These are phyloP conservation scores for Ascochyta fabae DNA, from an alignment of 2,329 filamentous ascomycete genomes.

Conservation along the genomic window DNA sequence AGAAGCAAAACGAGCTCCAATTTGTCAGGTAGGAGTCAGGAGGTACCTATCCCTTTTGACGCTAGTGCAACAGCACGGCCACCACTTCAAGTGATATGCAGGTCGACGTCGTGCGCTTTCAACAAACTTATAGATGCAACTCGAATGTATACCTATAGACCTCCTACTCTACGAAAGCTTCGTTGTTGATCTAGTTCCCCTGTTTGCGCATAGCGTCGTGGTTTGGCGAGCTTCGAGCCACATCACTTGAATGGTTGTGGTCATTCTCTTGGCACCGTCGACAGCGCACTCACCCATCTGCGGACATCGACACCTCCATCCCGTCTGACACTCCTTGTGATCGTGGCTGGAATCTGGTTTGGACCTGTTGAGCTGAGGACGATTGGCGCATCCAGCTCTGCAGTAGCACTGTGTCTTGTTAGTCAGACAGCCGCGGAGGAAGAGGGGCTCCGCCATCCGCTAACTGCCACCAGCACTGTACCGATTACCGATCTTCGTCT, in stretches of 20 bases:
- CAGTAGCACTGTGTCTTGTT: slow-evolving; percentile 27
- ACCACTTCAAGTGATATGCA: slow-evolving; percentile 35
- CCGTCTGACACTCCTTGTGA: slow-evolving; percentile 8
- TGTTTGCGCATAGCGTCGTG: slow-evolving; percentile 25
- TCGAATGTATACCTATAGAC: neutral
- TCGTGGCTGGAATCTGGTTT: slow-evolving; percentile 9
- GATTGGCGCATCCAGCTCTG: slow-evolving; percentile 12
- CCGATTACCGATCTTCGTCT: slow-evolving; percentile 25
- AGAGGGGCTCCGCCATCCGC: slow-evolving; percentile 42
- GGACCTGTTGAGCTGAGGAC: slow-evolving; percentile 19
- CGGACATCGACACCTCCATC: slow-evolving; percentile 19
- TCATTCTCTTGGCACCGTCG: slow-evolving; percentile 43
- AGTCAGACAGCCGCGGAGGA: slow-evolving; percentile 33
- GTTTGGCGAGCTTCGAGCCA: slow-evolving; percentile 40
- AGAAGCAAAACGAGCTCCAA: slow-evolving; percentile 1
- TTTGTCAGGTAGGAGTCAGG: slow-evolving; percentile 23
- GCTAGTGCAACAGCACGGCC: slow-evolving; percentile 42
- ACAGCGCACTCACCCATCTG: slow-evolving; percentile 42
- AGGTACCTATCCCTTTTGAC: slow-evolving; percentile 44
- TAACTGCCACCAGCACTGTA: slow-evolving; percentile 43
- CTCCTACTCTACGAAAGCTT: slow-evolving; percentile 4
- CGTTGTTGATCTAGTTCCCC: slow-evolving; percentile 9
- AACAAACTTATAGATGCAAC: slow-evolving; percentile 20
- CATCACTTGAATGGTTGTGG: slow-evolving; percentile 32
- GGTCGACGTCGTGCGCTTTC: slow-evolving; percentile 35